Percentiles rank a stretch among this genome's conserved stretches.
phyloP scores from a whole-genome alignment of 2,329 filamentous ascomycete genomes.

The Lachnellula suecica region DNA sequence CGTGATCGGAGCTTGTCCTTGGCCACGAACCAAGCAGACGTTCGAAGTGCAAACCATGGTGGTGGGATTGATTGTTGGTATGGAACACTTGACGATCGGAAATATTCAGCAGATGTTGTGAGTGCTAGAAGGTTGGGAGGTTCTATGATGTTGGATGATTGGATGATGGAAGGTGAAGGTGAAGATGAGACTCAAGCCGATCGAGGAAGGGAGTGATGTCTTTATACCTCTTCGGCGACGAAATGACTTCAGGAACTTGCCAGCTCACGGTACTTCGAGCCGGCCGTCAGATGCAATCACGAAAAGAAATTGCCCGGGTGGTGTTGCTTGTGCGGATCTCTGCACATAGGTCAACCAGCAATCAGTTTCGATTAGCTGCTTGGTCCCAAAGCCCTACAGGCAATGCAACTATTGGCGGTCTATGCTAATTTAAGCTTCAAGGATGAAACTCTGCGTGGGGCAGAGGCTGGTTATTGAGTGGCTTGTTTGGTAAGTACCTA shows the following conservation, averaged over 20 bases:
- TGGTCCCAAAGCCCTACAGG: conserved; percentile 14
- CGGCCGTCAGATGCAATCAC: background rate
- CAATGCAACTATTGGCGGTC: conserved; percentile 2
- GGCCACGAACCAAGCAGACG: background rate
- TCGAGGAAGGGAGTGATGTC: background rate
- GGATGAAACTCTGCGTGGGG: conserved; percentile 11
- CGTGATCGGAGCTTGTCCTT: background rate
- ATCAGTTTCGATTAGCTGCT: conserved; percentile 10
- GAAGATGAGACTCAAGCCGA: background rate
- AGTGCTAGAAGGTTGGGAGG: too few relatives aligned
- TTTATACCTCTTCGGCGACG: conserved; percentile 17
- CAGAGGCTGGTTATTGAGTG: conserved; percentile 1
- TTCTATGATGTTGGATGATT: background rate
- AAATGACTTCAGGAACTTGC: background rate
- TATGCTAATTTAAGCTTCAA: background rate
- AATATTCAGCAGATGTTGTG: too few relatives aligned
- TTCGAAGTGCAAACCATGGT: conserved; percentile 15
- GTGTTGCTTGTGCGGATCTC: conserved; percentile 6
- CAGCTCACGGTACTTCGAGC: conserved; percentile 3
- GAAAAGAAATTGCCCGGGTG: conserved; percentile 13
- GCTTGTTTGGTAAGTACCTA: background rate
- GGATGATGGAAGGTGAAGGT: background rate
- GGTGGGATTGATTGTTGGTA: background rate
- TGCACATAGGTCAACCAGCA: conserved; percentile 7
- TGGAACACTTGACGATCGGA: background rate